Evolutionary conservation across 768 basidiomycete genomes (phyloP).

Genomic region (Leccinum subgranulosum): DNA sequence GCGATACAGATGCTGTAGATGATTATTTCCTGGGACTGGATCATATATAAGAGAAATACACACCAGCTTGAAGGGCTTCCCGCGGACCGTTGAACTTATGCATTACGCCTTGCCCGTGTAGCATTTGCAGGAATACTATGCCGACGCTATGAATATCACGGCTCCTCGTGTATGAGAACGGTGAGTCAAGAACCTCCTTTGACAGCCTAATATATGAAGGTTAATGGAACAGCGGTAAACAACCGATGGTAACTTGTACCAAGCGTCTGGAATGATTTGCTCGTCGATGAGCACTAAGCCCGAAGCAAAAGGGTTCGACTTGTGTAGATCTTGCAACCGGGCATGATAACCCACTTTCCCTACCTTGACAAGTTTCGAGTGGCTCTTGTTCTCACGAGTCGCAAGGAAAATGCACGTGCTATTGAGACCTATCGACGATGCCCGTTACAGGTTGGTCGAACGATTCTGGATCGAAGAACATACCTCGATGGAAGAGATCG

Average conservation of each 20-base stretch:
- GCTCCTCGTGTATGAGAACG: constrained; percentile 69
- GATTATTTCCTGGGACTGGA: not conserved
- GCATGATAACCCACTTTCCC: constrained; percentile 70
- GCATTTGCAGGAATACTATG: constrained; percentile 79
- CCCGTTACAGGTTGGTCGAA: not conserved
- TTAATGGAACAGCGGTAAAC: not conserved
- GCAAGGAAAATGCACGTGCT: constrained; percentile 61
- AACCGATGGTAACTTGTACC: constrained; percentile 10
- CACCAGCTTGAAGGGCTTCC: constrained; percentile 56
- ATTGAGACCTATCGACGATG: constrained; percentile 45
- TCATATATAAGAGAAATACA: constrained; percentile 3
- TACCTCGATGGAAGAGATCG: constrained; percentile 71
- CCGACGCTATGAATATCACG: constrained; percentile 84
- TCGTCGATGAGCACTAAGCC: constrained; percentile 16
- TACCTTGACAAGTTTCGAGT: constrained; percentile 69
- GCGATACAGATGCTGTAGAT: constrained; percentile 51
- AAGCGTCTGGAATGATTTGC: constrained; percentile 27
- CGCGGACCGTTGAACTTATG: constrained; percentile 51
- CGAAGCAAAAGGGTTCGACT: constrained; percentile 73
- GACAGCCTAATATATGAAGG: constrained; percentile 51
- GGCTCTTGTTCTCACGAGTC: constrained; percentile 45
- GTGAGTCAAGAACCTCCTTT: constrained; percentile 75
- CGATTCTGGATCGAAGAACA: not conserved
- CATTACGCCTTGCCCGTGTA: constrained; percentile 71
- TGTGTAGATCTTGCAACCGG: constrained; percentile 73